Conservation (phyloP, 495 filamentous ascomycete genomes). For the Aspergillus diversus region DNA sequence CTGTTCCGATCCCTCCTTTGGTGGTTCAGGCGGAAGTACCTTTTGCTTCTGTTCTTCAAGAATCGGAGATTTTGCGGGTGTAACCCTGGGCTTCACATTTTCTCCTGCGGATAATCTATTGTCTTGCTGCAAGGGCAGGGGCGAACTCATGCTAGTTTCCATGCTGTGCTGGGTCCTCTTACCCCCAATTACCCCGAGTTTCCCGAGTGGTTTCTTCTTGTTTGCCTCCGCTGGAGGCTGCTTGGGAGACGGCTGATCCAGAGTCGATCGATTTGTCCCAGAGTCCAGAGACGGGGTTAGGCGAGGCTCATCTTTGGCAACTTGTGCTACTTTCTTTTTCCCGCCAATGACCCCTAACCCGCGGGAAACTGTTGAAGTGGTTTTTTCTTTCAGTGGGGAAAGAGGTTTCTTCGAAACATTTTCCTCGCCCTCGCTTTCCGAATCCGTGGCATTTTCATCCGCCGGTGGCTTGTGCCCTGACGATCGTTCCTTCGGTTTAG, state of each 20-base stretch:
- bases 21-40: conserved; percentile 25
- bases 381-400: conserved; percentile 14
- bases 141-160: conserved; percentile 3
- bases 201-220: conserved; percentile 33
- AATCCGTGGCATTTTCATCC: neutral
- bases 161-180: conserved; percentile 25
- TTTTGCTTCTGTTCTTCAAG: conserved; percentile 22
- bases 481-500: neutral
- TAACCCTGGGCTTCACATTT: neutral
- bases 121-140: neutral
- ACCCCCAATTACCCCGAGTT: conserved; percentile 44
- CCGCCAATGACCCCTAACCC: conserved; percentile 44
- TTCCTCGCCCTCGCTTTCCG: conserved; percentile 9
- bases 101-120: neutral
- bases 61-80: conserved; percentile 19
- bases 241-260: conserved; percentile 10
- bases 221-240: conserved; percentile 9
- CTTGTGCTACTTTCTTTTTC: conserved; percentile 32
- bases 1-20: conserved; percentile 42
- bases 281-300: conserved; percentile 6
- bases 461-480: neutral
- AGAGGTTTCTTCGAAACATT: neutral
- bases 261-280: neutral
- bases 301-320: conserved; percentile 15
- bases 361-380: conserved; percentile 17